Percentiles rank a stretch among this genome's conserved stretches.
Evolutionary conservation across 768 basidiomycete species (phyloP).

Genomic region (Mycena latifolia): DNA sequence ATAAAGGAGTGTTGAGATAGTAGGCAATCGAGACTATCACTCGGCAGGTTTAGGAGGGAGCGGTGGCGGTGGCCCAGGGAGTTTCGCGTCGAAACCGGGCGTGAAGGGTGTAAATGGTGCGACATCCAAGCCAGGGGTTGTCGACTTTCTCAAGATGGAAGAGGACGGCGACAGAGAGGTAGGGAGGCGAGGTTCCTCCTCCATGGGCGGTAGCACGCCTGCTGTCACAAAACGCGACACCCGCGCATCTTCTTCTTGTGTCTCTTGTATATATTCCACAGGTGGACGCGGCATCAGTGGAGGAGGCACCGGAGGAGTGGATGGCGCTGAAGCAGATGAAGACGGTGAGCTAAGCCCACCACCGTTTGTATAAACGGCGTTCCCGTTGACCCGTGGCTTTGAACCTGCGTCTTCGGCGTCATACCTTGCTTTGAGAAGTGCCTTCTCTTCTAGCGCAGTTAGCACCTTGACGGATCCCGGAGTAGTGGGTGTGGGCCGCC

Average conservation of each 20-base stretch:
- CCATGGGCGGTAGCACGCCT: slow-evolving; percentile 43
- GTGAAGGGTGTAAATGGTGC: slow-evolving; percentile 64
- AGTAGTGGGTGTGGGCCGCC: slow-evolving; percentile 50
- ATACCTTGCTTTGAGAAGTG: slow-evolving; percentile 71
- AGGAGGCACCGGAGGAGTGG: slow-evolving; percentile 63
- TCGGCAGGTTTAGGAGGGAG: slow-evolving; percentile 49
- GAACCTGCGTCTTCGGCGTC: slow-evolving; percentile 63
- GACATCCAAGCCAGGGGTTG: slow-evolving; percentile 46
- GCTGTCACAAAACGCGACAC: slow-evolving; percentile 57
- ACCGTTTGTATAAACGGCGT: slow-evolving; percentile 35
- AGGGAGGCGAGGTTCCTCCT: slow-evolving; percentile 34
- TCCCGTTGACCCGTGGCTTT: slow-evolving; percentile 43
- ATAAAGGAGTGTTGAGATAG: slow-evolving; percentile 29
- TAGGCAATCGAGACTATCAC: slow-evolving; percentile 35
- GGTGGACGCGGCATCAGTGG: slow-evolving; percentile 85
- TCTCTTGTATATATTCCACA: slow-evolving; percentile 84
- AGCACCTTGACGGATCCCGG: slow-evolving; percentile 51
- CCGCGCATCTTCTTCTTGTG: slow-evolving; percentile 78
- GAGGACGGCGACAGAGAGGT: slow-evolving; percentile 36
- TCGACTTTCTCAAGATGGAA: slow-evolving; percentile 34
- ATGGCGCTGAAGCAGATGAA: slow-evolving; percentile 31
- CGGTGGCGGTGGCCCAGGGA: slow-evolving; percentile 51
- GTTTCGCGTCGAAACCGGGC: slow-evolving; percentile 49
- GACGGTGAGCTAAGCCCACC: slow-evolving; percentile 34
- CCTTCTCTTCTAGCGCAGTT: slow-evolving; percentile 87